Conservation (phyloP, 768 basidiomycete species). For the Lactarius deliciosus region DNA sequence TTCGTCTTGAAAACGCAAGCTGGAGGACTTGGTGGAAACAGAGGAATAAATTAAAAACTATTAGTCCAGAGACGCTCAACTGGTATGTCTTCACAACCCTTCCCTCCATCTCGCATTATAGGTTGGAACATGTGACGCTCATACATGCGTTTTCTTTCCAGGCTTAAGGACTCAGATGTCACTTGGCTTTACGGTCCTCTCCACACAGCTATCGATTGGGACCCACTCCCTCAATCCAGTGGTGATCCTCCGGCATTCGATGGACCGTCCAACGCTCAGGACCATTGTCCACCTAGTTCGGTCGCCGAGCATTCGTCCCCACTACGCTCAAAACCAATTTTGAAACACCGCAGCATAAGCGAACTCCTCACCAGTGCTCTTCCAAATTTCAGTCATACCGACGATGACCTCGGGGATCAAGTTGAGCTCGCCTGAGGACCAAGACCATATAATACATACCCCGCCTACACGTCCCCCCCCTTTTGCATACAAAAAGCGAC, state of each 20-base stretch:
- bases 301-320: constrained; percentile 27
- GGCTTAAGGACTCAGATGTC: constrained; percentile 99
- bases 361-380: constrained; percentile 82
- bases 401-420: constrained; percentile 40
- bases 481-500: constrained; percentile 86
- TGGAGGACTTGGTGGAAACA: constrained; percentile 99
- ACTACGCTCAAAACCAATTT: constrained; percentile 73
- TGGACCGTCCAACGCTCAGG: constrained; percentile 45
- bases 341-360: constrained; percentile 91
- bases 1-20: constrained; percentile 93
- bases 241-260: constrained; percentile 41
- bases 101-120: constrained; percentile 2
- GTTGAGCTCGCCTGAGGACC: constrained; percentile 9
- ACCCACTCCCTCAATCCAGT: constrained; percentile 60
- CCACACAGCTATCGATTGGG: constrained; percentile 88
- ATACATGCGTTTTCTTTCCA: constrained; percentile 38
- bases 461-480: constrained; percentile 47
- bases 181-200: constrained; percentile 99
- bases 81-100: constrained; percentile 58
- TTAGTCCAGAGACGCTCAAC: constrained; percentile 96
- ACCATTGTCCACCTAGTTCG: constrained; percentile 51
- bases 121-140: constrained; percentile 5
- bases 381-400: constrained; percentile 61
- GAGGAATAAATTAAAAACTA: constrained; percentile 90
- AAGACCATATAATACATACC: constrained; percentile 13